Base-by-base conservation (phyloP, 352 stramenopile genomes). In the Elongisporangium undulatum region DNA sequence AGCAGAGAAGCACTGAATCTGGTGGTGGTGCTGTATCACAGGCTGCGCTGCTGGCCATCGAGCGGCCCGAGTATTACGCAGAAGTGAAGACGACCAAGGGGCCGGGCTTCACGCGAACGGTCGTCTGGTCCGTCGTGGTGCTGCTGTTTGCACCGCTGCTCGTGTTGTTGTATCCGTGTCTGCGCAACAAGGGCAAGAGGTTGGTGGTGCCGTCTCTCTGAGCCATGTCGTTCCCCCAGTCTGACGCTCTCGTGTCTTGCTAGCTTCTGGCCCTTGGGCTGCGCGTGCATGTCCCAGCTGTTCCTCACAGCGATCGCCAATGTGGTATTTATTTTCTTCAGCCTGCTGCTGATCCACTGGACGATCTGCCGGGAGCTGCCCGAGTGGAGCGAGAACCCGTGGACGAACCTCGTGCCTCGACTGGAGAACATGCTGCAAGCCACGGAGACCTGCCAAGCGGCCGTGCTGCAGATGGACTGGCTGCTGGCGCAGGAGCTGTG, bases 181-280 rank as follows among this genome's bases (percentile, higher is more conserved):
- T 90, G 55, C 72, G 67, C n/a, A 65, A 77, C 59, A 82, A 87
- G 45, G 67, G 65, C 53, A 59, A 68, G 29, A 73, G 75, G 80
- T 93, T 59, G 56, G 34, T 17, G 1, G 23, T 17, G 34, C 12
- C 12, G 10, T 15, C 34, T 4, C 26, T 38, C n/a, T 45, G 34
- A 45, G 34, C 34, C 13, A 45, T 45, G 34, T 17, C 10, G 23
- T n/a, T n/a, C n/a, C 29, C 29, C 29, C 9, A 45, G 34, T 45
- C 34, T 45, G 12, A 45, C 34, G 34, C 34, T 12, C 1, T 45
- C 23, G 4, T n/a, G 10, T 17, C 2, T 16, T 9, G 12, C 12
- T 51, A 92, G 83, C 15, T 82, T 82, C 54, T 94, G 85, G 82
- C 85, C 85, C 49, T 70, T 94, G 29, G 72, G 67, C 8, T 90